phyloP scores from a whole-genome alignment of 257 asterid genomes.

The Scutellaria barbata region DNA sequence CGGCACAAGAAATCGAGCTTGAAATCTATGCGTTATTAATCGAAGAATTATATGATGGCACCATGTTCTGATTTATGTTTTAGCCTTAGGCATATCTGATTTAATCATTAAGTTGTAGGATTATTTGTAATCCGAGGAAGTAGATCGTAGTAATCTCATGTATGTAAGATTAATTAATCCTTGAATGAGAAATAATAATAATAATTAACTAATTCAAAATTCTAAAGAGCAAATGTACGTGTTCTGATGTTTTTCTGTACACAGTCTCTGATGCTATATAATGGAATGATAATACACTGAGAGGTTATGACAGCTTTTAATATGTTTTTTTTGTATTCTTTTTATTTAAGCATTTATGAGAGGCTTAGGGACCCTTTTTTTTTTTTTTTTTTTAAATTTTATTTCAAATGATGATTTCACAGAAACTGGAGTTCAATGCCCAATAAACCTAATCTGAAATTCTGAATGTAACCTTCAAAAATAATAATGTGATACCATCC shows the following conservation, averaged over 20 bases:
- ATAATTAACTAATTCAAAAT: slow-evolving; percentile 26
- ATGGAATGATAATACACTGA: slow-evolving; percentile 26
- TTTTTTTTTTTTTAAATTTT: too few species aligned
- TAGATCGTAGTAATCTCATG: slow-evolving; percentile 26
- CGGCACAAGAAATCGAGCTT: slow-evolving; percentile 52
- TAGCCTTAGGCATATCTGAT: too few species aligned
- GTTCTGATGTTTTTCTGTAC: slow-evolving; percentile 4
- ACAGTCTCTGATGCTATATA: not conserved
- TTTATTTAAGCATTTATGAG: not conserved
- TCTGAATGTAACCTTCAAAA: too few species aligned
- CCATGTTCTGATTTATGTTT: not conserved
- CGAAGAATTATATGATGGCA: slow-evolving; percentile 54
- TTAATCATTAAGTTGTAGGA: not conserved
- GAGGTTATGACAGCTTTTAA: slow-evolving; percentile 11
- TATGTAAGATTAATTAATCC: slow-evolving; percentile 31
- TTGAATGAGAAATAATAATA: slow-evolving; percentile 28
- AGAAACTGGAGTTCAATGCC: too few species aligned
- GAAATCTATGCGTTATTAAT: slow-evolving; percentile 44
- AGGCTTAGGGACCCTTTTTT: too few species aligned
- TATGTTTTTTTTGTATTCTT: not conserved
- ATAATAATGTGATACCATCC: too few species aligned
- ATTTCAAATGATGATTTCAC: too few species aligned
- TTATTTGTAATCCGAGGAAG: slow-evolving; percentile 16
- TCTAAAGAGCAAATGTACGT: not conserved
- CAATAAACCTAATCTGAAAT: too few species aligned